Base-by-base conservation (phyloP, 805 yeast genomes). In the Yarrowia sp. region DNA sequence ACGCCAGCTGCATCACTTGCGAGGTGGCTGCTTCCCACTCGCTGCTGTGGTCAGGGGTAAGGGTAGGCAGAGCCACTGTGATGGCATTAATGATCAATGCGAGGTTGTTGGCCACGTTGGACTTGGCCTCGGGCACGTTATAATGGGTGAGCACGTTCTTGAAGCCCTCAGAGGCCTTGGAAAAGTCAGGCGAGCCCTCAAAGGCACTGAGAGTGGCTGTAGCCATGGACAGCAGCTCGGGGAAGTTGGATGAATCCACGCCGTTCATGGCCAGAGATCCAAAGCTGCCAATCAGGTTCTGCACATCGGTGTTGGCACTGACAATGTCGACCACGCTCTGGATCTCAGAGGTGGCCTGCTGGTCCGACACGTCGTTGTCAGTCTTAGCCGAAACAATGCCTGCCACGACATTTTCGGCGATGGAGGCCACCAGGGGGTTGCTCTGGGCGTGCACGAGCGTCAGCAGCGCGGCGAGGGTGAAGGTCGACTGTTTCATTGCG, bases 321-420 rank as follows among this genome's bases (percentile, higher is more conserved):
- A 61, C 55, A 39, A 61, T 61, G 55, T 61, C 66, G 30, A 61
- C 66, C 13, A 61, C 55, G 46, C 55, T 47, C 55, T 61, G 66
- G 66, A 61, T 61, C 66, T 61, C 66, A 2, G 66, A 61, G 24
- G 55, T 61, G 24, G 66, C 66, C 66, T 61, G 66, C 55, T 47
- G 46, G 66, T 61, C 66, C n/a, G 66, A 61, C 44, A 61, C 66
- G 34, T 38, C 53, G 55, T 34, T 38, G 55, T 61, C 66, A 3
- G 66, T 61, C 12, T 61, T 61, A 19, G 66, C 66, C 2, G 66
- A 44, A 15, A 61, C 66, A 20, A 61, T 46, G 13, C 66, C 66
- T 12, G 43, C 44, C 9, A 61, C 55, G 38, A 61, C 46, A 20
- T 61, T 36, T 36, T 38, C 36, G n/a, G 66, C 66, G n/a, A 61